Base-by-base conservation (phyloP, 1,284 basidiomycete genomes). In the Cutaneotrichosporon sp. region DNA sequence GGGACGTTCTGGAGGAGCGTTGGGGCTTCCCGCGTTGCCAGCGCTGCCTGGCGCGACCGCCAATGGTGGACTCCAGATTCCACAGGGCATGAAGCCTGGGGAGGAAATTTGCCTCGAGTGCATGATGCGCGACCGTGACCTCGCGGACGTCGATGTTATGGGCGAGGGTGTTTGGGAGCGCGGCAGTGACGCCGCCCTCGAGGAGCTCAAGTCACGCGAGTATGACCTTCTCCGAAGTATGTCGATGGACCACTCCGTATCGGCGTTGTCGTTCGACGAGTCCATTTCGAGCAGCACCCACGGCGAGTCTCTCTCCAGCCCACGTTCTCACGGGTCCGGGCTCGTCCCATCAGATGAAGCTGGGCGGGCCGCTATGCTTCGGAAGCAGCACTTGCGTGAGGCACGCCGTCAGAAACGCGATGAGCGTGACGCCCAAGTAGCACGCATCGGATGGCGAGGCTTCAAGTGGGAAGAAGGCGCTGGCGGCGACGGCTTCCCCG, bases 71-170 rank as follows among this genome's bases (percentile, higher is more conserved):
- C 31, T 42, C 5, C 29, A 26, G 29, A 20, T 38, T 0, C 48
- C 34, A 2, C 27, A 45, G 16, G 32, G 45, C 33, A 48, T 49
- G 20, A 52, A 46, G 31, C 64, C 65, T 8, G 69, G 67, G 46
- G 76, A 76, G 44, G 92, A 97, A 72, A 79, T 97, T 38, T 98
- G 94, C 66, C 80, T 97, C 44, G 94, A 98, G 76, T 98, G 94
- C 72, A 90, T 96, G 66, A 98, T 98, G 94, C 86, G 94, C 38
- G 94, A 98, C 76, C 85, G 94, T 68, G 94, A 98, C 70, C 91
- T 98, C 87, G 90, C 88, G 31, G 94, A 97, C 73, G 90, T 98
- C 25, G 82, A 87, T 68, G 94, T 97, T 20, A 81, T 85, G 2
- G 84, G 86, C 26, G 83, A 85, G 5, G 90, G 90, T 1, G 80